phyloP scores from a whole-genome alignment of 768 basidiomycete species.

The Auriculariales sp. region DNA sequence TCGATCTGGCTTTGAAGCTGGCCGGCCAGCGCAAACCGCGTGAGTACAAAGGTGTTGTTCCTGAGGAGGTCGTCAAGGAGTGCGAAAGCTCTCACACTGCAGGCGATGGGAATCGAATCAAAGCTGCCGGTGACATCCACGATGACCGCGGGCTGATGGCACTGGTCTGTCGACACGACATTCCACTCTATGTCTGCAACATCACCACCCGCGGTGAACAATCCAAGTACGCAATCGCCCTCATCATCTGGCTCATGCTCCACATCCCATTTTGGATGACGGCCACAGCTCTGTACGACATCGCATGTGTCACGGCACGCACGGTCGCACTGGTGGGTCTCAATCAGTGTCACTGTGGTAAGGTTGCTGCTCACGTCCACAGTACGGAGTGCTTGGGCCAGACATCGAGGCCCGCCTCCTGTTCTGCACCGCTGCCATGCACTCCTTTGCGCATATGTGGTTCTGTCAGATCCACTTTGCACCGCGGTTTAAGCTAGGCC shows the following conservation, averaged over 20 bases:
- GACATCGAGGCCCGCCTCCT: too few species aligned
- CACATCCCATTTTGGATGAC: not conserved
- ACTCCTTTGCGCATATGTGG: conserved; percentile 8
- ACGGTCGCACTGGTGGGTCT: too few species aligned
- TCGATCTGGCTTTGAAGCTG: not conserved
- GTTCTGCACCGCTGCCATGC: not conserved
- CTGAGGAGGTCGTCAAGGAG: not conserved
- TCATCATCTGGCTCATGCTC: not conserved
- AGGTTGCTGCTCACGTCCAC: too few species aligned
- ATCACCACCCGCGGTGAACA: conserved; percentile 2
- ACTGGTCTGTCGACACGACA: conserved; percentile 1
- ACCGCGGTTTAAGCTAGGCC: conserved; percentile 18
- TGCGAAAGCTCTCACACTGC: not conserved
- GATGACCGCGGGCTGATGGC: conserved; percentile 3
- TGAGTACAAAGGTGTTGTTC: not conserved
- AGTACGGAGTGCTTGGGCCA: too few species aligned
- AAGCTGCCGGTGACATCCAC: not conserved
- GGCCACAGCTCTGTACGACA: not conserved
- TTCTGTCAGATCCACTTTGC: conserved; percentile 1
- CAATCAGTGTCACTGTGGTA: too few species aligned
- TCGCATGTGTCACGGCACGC: too few species aligned
- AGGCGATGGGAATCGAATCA: not conserved
- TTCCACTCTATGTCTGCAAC: conserved; percentile 4
- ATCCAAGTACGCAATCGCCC: not conserved
- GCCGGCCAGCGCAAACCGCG: not conserved